phyloP scores from a whole-genome alignment of 1,139 yeast genomes.

The Candida sojae region DNA sequence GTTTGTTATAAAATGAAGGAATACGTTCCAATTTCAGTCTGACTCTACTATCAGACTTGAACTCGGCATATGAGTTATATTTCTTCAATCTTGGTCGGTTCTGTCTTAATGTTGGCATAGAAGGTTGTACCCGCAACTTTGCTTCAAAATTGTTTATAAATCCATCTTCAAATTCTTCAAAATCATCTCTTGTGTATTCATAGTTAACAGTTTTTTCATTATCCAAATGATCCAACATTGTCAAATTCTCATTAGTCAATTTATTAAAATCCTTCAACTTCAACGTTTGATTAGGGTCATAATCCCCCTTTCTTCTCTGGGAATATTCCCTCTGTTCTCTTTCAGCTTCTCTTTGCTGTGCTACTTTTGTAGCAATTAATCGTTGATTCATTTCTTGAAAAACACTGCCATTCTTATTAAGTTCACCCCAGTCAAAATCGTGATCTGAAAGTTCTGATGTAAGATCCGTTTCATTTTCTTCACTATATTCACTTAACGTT shows the following conservation, averaged over 20 bases:
- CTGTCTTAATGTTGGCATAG: slow-evolving; percentile 15
- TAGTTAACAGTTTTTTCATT: slow-evolving; percentile 38
- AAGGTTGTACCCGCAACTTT: slow-evolving; percentile 14
- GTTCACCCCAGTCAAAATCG: slow-evolving; percentile 44
- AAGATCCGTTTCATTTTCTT: slow-evolving; percentile 41
- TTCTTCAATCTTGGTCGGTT: slow-evolving; percentile 21
- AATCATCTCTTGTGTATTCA: slow-evolving; percentile 41
- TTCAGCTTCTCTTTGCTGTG: slow-evolving; percentile 36
- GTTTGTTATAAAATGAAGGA: slow-evolving; percentile 40
- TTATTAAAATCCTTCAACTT: slow-evolving; percentile 32
- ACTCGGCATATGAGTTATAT: slow-evolving; percentile 37
- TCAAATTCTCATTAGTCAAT: slow-evolving; percentile 18
- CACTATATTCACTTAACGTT: slow-evolving; percentile 38
- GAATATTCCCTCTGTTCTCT: slow-evolving; percentile 34
- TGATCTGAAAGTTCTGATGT: slow-evolving; percentile 44
- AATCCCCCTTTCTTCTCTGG: slow-evolving; percentile 18
- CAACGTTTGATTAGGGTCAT: slow-evolving; percentile 25
- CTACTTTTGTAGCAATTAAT: slow-evolving; percentile 25
- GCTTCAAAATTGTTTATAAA: slow-evolving; percentile 19
- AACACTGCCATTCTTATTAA: slow-evolving; percentile 37
- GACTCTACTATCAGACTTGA: slow-evolving; percentile 35
- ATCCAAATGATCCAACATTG: slow-evolving; percentile 29
- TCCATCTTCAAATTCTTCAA: slow-evolving; percentile 43
- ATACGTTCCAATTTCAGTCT: slow-evolving; percentile 43
- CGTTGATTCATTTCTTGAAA: slow-evolving; percentile 25